Evolutionary conservation across 2,329 filamentous ascomycete species (phyloP).

Genomic region (Colletotrichum simmondsii): DNA sequence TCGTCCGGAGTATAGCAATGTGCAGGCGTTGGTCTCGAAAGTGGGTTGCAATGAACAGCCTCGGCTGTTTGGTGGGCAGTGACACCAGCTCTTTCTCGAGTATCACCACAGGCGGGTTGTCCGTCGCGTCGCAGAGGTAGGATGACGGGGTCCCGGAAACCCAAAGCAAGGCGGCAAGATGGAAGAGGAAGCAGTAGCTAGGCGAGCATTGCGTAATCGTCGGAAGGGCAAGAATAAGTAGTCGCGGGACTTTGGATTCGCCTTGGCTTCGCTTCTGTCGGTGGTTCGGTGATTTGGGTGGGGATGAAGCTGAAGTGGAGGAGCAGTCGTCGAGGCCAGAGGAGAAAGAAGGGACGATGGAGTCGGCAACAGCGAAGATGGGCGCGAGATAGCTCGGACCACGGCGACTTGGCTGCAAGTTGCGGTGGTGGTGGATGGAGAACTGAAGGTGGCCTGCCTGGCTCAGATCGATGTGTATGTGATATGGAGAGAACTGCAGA

Average conservation of each 20-base stretch:
- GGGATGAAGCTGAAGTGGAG: conserved; percentile 22
- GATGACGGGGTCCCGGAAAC: conserved; percentile 12
- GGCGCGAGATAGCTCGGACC: not conserved
- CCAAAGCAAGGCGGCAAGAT: conserved; percentile 13
- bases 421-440: not conserved
- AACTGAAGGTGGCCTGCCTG: not conserved
- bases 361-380: not conserved
- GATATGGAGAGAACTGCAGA: not conserved
- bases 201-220: conserved; percentile 27
- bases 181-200: conserved; percentile 5
- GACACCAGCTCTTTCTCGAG: not conserved
- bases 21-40: not conserved
- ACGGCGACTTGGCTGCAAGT: not conserved
- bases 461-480: not conserved
- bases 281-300: conserved; percentile 11
- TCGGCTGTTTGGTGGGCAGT: not conserved
- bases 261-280: conserved; percentile 11
- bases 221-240: not conserved
- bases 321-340: conserved; percentile 6
- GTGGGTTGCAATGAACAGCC: not conserved
- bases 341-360: not conserved
- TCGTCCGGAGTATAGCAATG: not conserved
- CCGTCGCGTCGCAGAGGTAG: conserved; percentile 11
- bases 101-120: not conserved
- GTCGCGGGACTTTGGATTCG: not conserved